Percentiles rank a stretch among this genome's conserved stretches.
phyloP scores from a whole-genome alignment of 306 rosid genomes.

The Prunus fruticosa region DNA sequence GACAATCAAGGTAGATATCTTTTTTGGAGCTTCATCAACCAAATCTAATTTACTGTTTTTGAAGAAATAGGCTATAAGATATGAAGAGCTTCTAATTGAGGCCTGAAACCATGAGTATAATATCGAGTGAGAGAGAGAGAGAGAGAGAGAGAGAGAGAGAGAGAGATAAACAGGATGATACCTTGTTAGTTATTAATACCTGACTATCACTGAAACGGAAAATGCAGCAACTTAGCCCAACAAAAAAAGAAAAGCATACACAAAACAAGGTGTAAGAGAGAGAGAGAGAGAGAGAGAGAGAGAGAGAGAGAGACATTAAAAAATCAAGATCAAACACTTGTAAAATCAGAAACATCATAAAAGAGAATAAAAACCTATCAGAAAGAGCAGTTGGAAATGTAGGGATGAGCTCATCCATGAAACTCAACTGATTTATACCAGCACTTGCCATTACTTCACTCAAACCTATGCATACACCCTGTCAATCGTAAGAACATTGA shows the following conservation, averaged over 20 bases:
- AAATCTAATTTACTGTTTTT: conserved; percentile 84
- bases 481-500: conserved; percentile 15
- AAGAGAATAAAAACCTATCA: conserved; percentile 59
- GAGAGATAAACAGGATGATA: not conserved
- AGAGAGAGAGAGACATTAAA: not conserved
- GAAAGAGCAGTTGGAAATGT: conserved; percentile 93
- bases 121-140: not conserved
- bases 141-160: not conserved
- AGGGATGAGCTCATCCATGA: conserved; percentile 93
- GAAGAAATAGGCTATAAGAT: conserved; percentile 87
- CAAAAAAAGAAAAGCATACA: not conserved
- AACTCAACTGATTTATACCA: conserved; percentile 87
- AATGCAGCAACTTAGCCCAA: conserved; percentile 24
- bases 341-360: conserved; percentile 13
- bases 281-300: not conserved
- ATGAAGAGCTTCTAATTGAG: conserved; percentile 67
- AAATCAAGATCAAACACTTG: not conserved
- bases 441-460: conserved; percentile 99
- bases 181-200: conserved; percentile 33
- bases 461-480: conserved; percentile 96
- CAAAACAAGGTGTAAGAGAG: not conserved
- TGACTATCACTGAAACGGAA: conserved; percentile 63
- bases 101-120: conserved; percentile 56
- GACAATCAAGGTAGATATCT: conserved; percentile 78
- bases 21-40: conserved; percentile 90